Evolutionary conservation across 257 asterid species (phyloP).

Genomic region (Capsicum baccatum): DNA sequence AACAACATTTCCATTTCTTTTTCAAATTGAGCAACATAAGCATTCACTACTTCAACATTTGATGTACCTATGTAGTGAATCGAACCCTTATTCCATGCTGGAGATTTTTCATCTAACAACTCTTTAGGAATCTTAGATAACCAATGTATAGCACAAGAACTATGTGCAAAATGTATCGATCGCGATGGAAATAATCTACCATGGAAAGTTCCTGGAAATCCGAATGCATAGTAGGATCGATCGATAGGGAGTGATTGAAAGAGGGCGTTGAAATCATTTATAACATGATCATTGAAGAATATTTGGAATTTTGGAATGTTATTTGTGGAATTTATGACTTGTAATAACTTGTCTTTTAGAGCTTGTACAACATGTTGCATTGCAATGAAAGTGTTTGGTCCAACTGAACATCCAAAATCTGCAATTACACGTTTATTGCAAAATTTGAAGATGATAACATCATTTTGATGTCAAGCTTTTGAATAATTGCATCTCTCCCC

Average conservation of each 20-base stretch:
- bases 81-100: slow-evolving; percentile 37
- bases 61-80: slow-evolving; percentile 35
- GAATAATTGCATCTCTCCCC: slow-evolving; percentile 8
- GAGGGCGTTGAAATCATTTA: slow-evolving; percentile 52
- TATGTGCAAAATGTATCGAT: slow-evolving; percentile 14
- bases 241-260: slow-evolving; percentile 37
- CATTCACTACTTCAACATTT: slow-evolving; percentile 8
- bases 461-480: neutral
- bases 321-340: neutral
- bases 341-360: neutral
- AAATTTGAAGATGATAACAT: neutral
- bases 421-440: slow-evolving; percentile 24
- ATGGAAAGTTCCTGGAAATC: slow-evolving; percentile 47
- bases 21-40: slow-evolving; percentile 40
- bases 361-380: slow-evolving; percentile 35
- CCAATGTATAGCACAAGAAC: slow-evolving; percentile 45
- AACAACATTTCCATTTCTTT: slow-evolving; percentile 41
- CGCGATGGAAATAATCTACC: slow-evolving; percentile 35
- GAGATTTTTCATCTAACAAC: slow-evolving; percentile 19
- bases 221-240: slow-evolving; percentile 38
- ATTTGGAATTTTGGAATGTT: slow-evolving; percentile 37
- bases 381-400: slow-evolving; percentile 43
- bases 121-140: slow-evolving; percentile 41
- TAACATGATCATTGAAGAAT: slow-evolving; percentile 43
- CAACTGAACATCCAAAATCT: slow-evolving; percentile 48